Conservation (phyloP, 1,139 yeast genomes). For the Blastobotrys arbuscula region DNA sequence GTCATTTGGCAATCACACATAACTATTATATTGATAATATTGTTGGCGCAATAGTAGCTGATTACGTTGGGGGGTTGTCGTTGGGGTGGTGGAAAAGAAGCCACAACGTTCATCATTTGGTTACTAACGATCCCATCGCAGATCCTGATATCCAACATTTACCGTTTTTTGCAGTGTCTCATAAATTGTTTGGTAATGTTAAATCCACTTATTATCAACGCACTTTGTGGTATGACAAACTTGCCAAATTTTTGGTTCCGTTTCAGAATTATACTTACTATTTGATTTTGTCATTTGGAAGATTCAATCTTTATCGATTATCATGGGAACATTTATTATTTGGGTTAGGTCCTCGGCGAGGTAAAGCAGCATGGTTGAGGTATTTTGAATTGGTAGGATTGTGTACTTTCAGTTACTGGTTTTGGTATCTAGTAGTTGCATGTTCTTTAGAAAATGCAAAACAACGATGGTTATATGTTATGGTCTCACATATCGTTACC, state of each 20-base stretch:
- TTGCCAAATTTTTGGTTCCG: slow-evolving; percentile 54
- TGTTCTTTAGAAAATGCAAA: slow-evolving; percentile 47
- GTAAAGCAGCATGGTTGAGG: slow-evolving; percentile 82
- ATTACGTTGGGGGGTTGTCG: slow-evolving; percentile 81
- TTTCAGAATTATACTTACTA: slow-evolving; percentile 70
- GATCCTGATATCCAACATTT: slow-evolving; percentile 93
- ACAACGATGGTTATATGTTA: slow-evolving; percentile 51
- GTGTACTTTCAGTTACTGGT: slow-evolving; percentile 68
- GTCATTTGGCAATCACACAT: slow-evolving; percentile 79
- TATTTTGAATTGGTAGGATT: slow-evolving; percentile 72
- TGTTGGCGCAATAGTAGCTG: slow-evolving; percentile 68
- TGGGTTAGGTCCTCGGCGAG: slow-evolving; percentile 74
- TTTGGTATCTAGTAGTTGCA: slow-evolving; percentile 58
- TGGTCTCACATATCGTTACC: slow-evolving; percentile 74
- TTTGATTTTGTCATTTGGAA: slow-evolving; percentile 73
- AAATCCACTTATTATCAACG: slow-evolving; percentile 78
- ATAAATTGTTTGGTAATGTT: slow-evolving; percentile 58
- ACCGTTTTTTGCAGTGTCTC: slow-evolving; percentile 84
- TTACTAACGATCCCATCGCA: slow-evolving; percentile 86
- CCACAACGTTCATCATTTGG: slow-evolving; percentile 84
- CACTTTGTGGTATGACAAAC: slow-evolving; percentile 57
- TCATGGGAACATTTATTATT: slow-evolving; percentile 70
- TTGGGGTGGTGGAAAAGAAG: slow-evolving; percentile 94
- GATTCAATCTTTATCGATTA: slow-evolving; percentile 76
- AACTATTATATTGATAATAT: slow-evolving; percentile 72